These are phyloP conservation scores for Trichoderma arundinaceum DNA, from an alignment of 2,329 filamentous ascomycete genomes.

Conservation along the genomic window DNA sequence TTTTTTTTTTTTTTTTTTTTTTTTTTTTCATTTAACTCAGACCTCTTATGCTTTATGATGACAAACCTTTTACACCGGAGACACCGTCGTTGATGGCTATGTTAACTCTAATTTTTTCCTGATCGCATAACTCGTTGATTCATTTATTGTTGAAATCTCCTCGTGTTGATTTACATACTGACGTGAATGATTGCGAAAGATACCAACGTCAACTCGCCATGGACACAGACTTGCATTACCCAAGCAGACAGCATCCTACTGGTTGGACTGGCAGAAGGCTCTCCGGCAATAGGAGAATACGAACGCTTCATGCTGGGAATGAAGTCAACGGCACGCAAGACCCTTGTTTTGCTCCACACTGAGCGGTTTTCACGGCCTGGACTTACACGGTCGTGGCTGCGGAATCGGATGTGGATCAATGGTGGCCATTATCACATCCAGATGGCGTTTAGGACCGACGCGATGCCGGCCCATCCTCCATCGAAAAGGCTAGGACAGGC, in stretches of 20 bases:
- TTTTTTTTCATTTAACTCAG: neutral
- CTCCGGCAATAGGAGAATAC: conserved; percentile 91
- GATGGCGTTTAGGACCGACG: conserved; percentile 82
- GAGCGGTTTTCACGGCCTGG: conserved; percentile 88
- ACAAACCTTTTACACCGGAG: conserved; percentile 55
- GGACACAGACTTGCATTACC: conserved; percentile 97
- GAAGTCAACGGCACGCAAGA: conserved; percentile 94
- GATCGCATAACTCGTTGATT: conserved; percentile 43
- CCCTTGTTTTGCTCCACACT: conserved; percentile 84
- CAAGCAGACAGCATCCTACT: conserved; percentile 96
- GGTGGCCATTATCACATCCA: conserved; percentile 97
- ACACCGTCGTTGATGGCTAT: conserved; percentile 60
- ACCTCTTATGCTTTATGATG: conserved; percentile 51
- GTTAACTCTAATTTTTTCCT: conserved; percentile 74
- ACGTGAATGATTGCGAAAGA: conserved; percentile 59
- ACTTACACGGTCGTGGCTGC: conserved; percentile 85
- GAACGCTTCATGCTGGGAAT: conserved; percentile 95
- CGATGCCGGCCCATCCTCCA: conserved; percentile 76
- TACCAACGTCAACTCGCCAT: conserved; percentile 94
- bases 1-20: neutral
- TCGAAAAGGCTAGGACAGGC: conserved; percentile 81
- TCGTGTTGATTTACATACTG: conserved; percentile 38
- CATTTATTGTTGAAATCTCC: neutral
- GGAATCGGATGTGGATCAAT: conserved; percentile 96
- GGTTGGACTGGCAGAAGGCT: conserved; percentile 88